Base-by-base conservation (phyloP, 176 grass and related monocot species). In the Neostapfia colusana region DNA sequence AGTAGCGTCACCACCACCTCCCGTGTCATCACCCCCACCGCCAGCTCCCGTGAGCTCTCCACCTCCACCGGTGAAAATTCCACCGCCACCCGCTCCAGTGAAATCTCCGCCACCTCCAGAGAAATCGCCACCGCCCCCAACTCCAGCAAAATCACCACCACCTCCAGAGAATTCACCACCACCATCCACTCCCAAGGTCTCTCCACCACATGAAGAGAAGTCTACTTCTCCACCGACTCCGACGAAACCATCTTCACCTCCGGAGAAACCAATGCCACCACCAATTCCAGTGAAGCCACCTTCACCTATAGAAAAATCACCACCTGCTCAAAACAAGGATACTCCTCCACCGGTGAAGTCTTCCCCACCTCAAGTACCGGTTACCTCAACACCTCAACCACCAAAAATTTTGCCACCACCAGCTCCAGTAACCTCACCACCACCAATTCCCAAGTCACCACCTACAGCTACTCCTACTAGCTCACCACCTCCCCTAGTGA, bases 171-270 rank as follows among this genome's bases (percentile, higher is more conserved):
- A 46, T 2, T 31, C 65, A 1, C 39, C 17, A 16, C 67, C 67
- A 39, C 77, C 46, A 31, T 21, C 63, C 4, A 15, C 65, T 28
- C 65, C 37, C 0, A n/a, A 66, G 27, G 10, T 6, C 6, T 67
- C 75, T 18, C 75, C 75, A 7, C 42, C 60, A 36, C 56, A 54
- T 16, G 7, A 38, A 31, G 43, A 20, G 35, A 63, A 81, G 42
- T 23, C 56, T 6, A 59, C 79, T 17, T 12, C 72, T 20, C 72
- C 75, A 65, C 25, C 82, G 25, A 13, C 48, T 69, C 63, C 39
- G 0, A 20, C 48, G 0, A 26, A 48, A 21, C 61, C 63, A 23
- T 21, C 73, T 5, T 61, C 75, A 40, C 44, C 62, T 27, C 20
- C 69, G 0, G 40, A 45, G 11, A 68, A 43, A 24, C 42, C 39